Evolutionary conservation across 148 eudicot genomes (phyloP).

Genomic region (Persicaria maculosa): DNA sequence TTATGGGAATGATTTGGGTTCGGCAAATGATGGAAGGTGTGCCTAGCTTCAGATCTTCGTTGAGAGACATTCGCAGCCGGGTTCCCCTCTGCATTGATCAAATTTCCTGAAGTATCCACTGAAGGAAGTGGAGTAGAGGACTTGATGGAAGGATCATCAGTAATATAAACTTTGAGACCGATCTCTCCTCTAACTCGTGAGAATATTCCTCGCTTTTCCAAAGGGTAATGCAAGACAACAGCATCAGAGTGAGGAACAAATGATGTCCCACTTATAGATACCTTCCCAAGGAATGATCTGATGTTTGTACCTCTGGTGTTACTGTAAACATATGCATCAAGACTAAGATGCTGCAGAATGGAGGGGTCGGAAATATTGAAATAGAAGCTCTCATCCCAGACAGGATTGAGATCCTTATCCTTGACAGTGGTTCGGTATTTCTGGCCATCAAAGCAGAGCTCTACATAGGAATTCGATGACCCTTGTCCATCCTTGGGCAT

Average conservation of each 20-base stretch:
- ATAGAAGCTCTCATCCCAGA: constrained; percentile 98
- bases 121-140: constrained; percentile 47
- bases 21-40: constrained; percentile 75
- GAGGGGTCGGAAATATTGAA: constrained; percentile 87
- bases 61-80: constrained; percentile 16
- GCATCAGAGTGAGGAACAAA: constrained; percentile 81
- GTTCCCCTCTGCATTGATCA: constrained; percentile 12
- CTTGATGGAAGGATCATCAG: constrained; percentile 73
- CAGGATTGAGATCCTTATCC: constrained; percentile 87
- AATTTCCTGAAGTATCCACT: constrained; percentile 22
- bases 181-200: constrained; percentile 88
- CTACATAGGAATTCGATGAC: constrained; percentile 77
- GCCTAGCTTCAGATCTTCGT: constrained; percentile 44
- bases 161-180: constrained; percentile 78
- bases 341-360: constrained; percentile 45
- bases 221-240: constrained; percentile 79
- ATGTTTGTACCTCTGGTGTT: constrained; percentile 36
- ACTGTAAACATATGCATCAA: constrained; percentile 73
- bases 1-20: constrained; percentile 28
- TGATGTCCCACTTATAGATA: constrained; percentile 71
- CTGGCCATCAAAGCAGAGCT: constrained; percentile 80
- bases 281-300: constrained; percentile 76
- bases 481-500: constrained; percentile 94
- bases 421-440: constrained; percentile 70
- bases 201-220: constrained; percentile 86